Base-by-base conservation (phyloP, 495 filamentous ascomycete species). In the Tetracladium marchalianum region DNA sequence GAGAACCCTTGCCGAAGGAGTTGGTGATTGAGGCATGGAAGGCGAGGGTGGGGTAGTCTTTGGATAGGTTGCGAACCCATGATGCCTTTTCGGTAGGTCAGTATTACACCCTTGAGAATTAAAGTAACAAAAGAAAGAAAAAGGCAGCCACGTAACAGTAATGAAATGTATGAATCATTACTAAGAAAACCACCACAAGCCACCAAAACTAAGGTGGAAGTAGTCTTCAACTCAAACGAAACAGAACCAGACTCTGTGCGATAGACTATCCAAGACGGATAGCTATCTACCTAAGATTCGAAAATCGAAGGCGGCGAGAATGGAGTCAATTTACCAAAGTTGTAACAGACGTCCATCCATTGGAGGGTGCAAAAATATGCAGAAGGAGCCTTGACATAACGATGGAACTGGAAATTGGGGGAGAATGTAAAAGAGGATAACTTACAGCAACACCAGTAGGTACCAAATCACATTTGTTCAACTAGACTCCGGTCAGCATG, bases 401-500 rank as follows among this genome's bases (percentile, higher is more conserved):
- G 70, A 85, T 94, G 43, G 49, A 50, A 57, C 41, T 16, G 31
- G n/a, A 24, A 49, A 39, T 39, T 31, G 46, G 48, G 38, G 15
- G 44, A 46, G 44, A 32, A 31, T 53, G 8, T 51, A 52, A 43
- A 45, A 8, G 35, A 50, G 55, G 58, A 35, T 39, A 46, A 88
- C 92, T 85, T 86, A 97, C 92, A 59, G 89, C 92, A 57, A 92
- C 84, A 51, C 75, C 78, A 5, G 88, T 90, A 1, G 93, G 93
- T n/a, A 98, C 84, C 43, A 98, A 67, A 64, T 98, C 92, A 54
- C 85, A 87, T 70, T 98, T 98, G 65, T 98, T 98, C 43, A 98
- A 57, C 22, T 27, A 27, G 7, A 3, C 3, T 27, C 22, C 3
- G 22, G 22, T 27, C 22, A 27, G 22, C 7, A 27, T 27, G 22